Conservation (phyloP, 768 basidiomycete genomes). For the Suillus hirtellus region DNA sequence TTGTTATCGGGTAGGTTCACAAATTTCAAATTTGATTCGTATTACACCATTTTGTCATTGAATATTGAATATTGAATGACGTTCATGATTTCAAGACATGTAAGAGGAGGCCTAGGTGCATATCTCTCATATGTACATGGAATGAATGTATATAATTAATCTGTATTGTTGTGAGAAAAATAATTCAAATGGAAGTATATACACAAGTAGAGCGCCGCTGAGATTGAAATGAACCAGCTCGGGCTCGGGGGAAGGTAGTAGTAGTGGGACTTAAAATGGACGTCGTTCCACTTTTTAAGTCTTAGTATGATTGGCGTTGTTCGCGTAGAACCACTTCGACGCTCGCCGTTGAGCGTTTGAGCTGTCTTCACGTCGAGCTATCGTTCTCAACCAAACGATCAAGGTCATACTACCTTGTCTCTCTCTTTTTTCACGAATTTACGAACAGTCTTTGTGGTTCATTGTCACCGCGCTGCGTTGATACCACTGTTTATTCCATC, state of each 20-base stretch:
- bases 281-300: constrained; percentile 13
- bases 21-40: no score
- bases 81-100: no score
- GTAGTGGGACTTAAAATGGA: constrained; percentile 5
- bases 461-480: neutral
- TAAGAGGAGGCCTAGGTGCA: no score
- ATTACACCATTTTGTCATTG: no score
- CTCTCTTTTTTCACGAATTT: constrained; percentile 1
- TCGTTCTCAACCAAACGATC: neutral
- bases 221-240: constrained; percentile 1
- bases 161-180: no score
- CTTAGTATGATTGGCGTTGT: neutral
- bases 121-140: no score
- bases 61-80: no score
- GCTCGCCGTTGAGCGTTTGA: neutral
- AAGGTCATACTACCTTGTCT: neutral
- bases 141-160: no score
- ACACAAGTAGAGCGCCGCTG: neutral
- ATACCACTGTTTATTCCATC: neutral
- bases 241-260: constrained; percentile 3
- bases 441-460: neutral
- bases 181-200: no score
- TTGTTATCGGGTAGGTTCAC: no score
- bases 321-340: constrained; percentile 5
- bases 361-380: neutral